These are phyloP conservation scores for Alternaria rosae DNA, from an alignment of 2,329 filamentous ascomycete genomes.

Conservation along the genomic window DNA sequence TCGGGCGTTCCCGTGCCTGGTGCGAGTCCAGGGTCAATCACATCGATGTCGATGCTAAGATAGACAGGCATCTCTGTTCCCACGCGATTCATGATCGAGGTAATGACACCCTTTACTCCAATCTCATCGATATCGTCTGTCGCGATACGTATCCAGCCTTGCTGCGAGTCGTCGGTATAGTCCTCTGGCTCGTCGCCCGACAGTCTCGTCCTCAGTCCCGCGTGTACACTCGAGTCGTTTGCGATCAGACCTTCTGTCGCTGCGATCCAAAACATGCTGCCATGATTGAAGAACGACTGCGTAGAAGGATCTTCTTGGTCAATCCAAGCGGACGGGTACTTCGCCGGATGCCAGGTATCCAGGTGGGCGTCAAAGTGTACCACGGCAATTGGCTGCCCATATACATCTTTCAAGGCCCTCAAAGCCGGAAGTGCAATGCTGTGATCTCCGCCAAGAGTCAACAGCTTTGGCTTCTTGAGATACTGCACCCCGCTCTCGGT, in stretches of 20 bases:
- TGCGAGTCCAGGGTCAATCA: constrained; percentile 75
- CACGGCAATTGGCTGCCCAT: constrained; percentile 56
- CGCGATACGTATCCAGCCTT: constrained; percentile 82
- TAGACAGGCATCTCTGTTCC: constrained; percentile 82
- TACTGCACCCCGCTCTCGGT: constrained; percentile 51
- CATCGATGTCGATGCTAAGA: constrained; percentile 81
- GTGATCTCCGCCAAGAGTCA: constrained; percentile 60
- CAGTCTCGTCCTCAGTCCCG: constrained; percentile 80
- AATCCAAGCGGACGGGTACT: constrained; percentile 80
- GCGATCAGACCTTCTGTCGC: constrained; percentile 79
- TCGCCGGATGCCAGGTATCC: constrained; percentile 81
- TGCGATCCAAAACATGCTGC: constrained; percentile 91
- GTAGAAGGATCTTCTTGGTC: constrained; percentile 59
- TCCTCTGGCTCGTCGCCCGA: constrained; percentile 71
- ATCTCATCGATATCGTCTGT: constrained; percentile 88
- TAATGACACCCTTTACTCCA: constrained; percentile 73
- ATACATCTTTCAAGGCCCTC: constrained; percentile 56
- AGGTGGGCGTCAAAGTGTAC: constrained; percentile 69
- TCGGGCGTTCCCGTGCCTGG: constrained; percentile 89
- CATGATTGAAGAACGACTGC: constrained; percentile 83
- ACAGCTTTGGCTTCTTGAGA: constrained; percentile 54
- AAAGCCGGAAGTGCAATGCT: constrained; percentile 60
- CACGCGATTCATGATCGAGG: constrained; percentile 73
- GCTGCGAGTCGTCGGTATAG: constrained; percentile 71
- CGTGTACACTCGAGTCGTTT: constrained; percentile 79